Base-by-base conservation (phyloP, 768 basidiomycete genomes). In the Suillus clintonianus region DNA sequence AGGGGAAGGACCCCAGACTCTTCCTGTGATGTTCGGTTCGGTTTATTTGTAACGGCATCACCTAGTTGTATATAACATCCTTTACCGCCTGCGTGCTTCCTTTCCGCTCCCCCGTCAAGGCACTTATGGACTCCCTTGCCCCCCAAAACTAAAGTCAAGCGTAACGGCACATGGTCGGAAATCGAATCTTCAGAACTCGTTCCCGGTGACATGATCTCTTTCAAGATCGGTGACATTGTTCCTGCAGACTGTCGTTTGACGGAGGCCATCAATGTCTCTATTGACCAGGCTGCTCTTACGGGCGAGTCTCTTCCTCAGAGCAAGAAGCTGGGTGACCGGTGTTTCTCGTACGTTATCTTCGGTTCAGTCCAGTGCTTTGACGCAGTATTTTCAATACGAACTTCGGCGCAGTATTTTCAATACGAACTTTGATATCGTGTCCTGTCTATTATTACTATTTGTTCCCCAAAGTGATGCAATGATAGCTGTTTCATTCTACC, bases 171-270 rank as follows among this genome's bases (percentile, higher is more conserved):
- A 41, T 98, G 97, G 97, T 74, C 78, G 22, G 97, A 99, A 77
- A 91, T 98, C 68, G 97, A 99, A 73, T 95, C 94, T 0, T 70
- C 95, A 39, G 85, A 82, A 39, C 88, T 99, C 60, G 95, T 97
- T 41, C 97, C 97, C 57, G 97, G 96, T 74, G 97, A 99, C 73
- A 91, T 97, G 85, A 81, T 99, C 64, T 83, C 95, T 4, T 99
- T 98, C 94, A 99, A 99, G 81, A 98, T 98, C 78, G 97, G 97
- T 82, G 97, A 98, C 72, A 92, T 99, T 67, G 97, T 98, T 64
- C 95, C 97, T 60, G 96, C 95, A 65, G 97, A 98, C 74, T 97
- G 96, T 79, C 94, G 96, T 85, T 89, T 99, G 64, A 91, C 90
- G 8, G 97, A 99, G 76, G 89, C 96, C 60, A 88, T 98, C 86